These are phyloP conservation scores for Picochlorum sp. DNA, from an alignment of 139 green algal species.

Conservation along the genomic window DNA sequence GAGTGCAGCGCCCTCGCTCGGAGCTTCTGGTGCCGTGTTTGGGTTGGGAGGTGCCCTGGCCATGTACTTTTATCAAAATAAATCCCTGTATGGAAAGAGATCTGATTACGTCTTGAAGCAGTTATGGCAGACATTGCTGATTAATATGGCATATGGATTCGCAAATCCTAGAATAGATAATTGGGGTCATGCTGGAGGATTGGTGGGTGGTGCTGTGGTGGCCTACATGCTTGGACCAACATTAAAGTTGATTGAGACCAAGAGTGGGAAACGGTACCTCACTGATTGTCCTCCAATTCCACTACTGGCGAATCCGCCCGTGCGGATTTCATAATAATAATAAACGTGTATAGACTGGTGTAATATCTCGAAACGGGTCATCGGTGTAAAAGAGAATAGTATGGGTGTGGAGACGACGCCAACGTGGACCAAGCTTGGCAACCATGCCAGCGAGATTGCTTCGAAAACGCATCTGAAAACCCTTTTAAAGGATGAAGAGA, in stretches of 20 bases:
- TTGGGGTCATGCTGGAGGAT: slow-evolving; percentile 40
- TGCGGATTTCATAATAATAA: background rate
- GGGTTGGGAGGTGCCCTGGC: slow-evolving; percentile 21
- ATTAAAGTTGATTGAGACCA: background rate
- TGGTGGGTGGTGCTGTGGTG: slow-evolving; percentile 34
- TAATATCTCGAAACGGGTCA: too few relatives aligned
- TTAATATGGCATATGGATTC: slow-evolving; percentile 34
- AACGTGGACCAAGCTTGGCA: slow-evolving; percentile 31
- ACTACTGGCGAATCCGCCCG: slow-evolving; percentile 1
- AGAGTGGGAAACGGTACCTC: slow-evolving; percentile 12
- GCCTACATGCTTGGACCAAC: slow-evolving; percentile 34
- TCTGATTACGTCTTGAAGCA: slow-evolving; percentile 25
- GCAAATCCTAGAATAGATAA: slow-evolving; percentile 34
- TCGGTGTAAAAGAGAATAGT: slow-evolving; percentile 44
- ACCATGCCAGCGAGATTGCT: slow-evolving; percentile 44
- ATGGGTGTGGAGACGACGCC: background rate
- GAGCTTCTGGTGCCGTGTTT: slow-evolving; percentile 26
- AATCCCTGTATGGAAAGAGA: slow-evolving; percentile 19
- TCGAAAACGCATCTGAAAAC: slow-evolving; percentile 61
- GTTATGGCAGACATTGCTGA: slow-evolving; percentile 30
- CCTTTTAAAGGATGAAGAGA: slow-evolving; percentile 67
- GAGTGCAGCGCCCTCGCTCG: slow-evolving; percentile 17
- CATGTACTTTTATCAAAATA: slow-evolving; percentile 33
- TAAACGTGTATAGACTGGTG: too few relatives aligned
- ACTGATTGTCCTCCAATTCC: slow-evolving; percentile 20